A percentile compares a stretch with the other conserved stretches of the same genome.
Evolutionary conservation across 164 flowering plant genomes (phyloP).

Genomic region (Amborella trichopoda): DNA sequence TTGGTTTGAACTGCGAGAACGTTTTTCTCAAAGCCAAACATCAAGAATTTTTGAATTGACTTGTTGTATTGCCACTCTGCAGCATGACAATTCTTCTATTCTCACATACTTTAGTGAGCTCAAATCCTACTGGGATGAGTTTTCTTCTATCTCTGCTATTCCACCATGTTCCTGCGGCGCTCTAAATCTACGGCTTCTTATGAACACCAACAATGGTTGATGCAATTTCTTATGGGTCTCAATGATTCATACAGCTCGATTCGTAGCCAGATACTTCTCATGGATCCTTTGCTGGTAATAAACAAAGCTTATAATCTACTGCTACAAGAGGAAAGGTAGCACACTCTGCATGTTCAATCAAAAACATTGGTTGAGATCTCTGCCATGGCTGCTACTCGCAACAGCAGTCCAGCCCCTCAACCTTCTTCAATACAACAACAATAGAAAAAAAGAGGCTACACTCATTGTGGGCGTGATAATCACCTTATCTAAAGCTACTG

Average conservation of each 20-base stretch:
- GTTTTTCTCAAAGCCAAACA: background rate
- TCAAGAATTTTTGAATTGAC: constrained; percentile 1
- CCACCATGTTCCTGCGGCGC: background rate
- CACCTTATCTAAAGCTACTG: too few species aligned
- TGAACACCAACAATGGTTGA: background rate
- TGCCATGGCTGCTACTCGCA: too few species aligned
- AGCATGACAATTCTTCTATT: background rate
- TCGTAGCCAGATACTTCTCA: background rate
- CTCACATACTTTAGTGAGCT: background rate
- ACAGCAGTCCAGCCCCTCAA: too few species aligned
- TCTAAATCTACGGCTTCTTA: background rate
- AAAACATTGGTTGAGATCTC: too few species aligned
- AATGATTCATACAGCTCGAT: background rate
- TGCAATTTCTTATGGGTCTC: background rate
- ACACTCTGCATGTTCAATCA: too few species aligned
- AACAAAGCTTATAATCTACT: too few species aligned
- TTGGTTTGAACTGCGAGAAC: background rate
- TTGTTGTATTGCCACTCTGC: background rate
- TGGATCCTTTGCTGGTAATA: too few species aligned
- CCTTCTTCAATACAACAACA: too few species aligned
- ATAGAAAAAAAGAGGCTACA: too few species aligned
- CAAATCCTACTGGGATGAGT: background rate
- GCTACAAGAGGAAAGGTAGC: too few species aligned
- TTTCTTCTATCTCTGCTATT: background rate
- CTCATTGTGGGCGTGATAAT: too few species aligned